Evolutionary conservation across 1,139 yeast species (phyloP).

Genomic region (Lodderomyces parapsilosis): DNA sequence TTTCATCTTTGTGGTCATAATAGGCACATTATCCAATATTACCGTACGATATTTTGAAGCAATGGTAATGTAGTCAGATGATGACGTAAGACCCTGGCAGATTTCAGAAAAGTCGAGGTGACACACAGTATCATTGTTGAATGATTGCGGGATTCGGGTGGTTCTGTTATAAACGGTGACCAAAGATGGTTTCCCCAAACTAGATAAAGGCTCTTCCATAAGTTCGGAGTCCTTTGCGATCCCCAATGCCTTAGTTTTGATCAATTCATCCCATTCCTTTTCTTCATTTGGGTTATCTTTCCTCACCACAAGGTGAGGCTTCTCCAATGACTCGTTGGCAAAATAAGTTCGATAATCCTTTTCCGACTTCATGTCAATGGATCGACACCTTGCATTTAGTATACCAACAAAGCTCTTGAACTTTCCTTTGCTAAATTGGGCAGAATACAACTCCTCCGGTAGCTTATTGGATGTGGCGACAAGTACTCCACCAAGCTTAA

Average conservation of each 20-base stretch:
- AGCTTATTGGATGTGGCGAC: constrained; percentile 72
- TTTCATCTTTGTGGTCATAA: constrained; percentile 55
- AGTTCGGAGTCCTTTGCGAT: constrained; percentile 13
- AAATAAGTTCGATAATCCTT: constrained; percentile 55
- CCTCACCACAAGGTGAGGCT: constrained; percentile 31
- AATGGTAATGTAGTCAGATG: constrained; percentile 69
- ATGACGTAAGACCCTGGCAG: constrained; percentile 59
- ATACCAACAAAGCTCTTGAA: constrained; percentile 58
- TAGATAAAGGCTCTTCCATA: constrained; percentile 18
- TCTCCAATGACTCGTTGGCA: constrained; percentile 22
- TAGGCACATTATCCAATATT: constrained; percentile 61
- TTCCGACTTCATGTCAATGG: constrained; percentile 59
- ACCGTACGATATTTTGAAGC: constrained; percentile 60
- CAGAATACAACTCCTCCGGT: constrained; percentile 69
- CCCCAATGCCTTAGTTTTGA: constrained; percentile 22
- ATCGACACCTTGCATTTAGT: constrained; percentile 58
- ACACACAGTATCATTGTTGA: constrained; percentile 37
- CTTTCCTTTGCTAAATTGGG: constrained; percentile 57
- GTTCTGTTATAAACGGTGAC: constrained; percentile 57
- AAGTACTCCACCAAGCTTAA: constrained; percentile 70
- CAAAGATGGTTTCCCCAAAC: constrained; percentile 26
- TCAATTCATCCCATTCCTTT: constrained; percentile 35
- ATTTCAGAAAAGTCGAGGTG: constrained; percentile 53
- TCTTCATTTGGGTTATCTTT: constrained; percentile 24
- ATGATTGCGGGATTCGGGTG: constrained; percentile 46